Evolutionary conservation across 495 filamentous ascomycete species (phyloP).

Genomic region (Aspergillus leporis): DNA sequence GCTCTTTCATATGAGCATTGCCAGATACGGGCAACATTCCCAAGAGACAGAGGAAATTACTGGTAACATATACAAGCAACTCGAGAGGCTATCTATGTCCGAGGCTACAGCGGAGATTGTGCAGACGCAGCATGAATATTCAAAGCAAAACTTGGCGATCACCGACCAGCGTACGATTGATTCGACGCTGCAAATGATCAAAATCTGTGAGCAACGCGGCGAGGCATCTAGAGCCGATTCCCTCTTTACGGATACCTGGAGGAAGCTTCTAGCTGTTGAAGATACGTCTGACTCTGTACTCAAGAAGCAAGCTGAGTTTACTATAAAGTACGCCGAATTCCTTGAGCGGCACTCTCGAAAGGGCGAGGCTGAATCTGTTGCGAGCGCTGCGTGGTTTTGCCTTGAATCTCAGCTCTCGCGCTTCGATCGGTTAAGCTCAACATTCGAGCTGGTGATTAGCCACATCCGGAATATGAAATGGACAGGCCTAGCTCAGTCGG

Average conservation of each 20-base stretch:
- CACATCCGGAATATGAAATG: not conserved
- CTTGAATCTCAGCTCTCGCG: not conserved
- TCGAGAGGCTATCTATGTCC: not conserved
- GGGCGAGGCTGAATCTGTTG: not conserved
- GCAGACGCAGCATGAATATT: not conserved
- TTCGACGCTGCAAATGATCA: not conserved
- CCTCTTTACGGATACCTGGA: slow-evolving; percentile 1
- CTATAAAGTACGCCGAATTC: not conserved
- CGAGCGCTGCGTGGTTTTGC: not conserved
- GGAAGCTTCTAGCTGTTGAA: not conserved
- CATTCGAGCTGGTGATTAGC: not conserved
- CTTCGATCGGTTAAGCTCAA: not conserved
- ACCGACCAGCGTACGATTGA: not conserved
- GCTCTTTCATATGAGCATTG: not conserved
- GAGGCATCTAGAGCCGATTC: not conserved
- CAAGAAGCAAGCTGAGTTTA: not conserved
- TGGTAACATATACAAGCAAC: not conserved
- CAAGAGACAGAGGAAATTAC: not conserved
- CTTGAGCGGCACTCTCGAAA: not conserved
- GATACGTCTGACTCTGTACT: not conserved
- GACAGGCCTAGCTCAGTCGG: not conserved
- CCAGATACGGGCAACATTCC: not conserved
- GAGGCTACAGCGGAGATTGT: not conserved
- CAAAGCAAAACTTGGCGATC: not conserved
- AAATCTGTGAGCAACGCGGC: not conserved